phyloP scores from a whole-genome alignment of 2,329 filamentous ascomycete genomes.

The Furcasterigmium sp. region DNA sequence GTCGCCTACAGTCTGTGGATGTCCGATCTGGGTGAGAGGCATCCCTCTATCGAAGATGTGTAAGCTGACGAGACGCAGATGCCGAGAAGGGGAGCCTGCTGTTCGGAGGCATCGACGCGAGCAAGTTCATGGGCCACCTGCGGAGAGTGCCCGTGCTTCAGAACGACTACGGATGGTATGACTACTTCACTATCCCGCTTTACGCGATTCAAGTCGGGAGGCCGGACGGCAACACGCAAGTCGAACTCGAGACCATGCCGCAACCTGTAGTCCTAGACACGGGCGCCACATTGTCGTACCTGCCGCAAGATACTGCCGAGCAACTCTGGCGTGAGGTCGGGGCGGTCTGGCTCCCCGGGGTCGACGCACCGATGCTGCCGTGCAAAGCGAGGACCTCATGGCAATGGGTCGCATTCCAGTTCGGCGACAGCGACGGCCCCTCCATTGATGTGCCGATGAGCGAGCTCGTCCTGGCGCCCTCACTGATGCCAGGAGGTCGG shows the following conservation, averaged over 20 bases:
- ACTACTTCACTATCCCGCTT: slow-evolving; percentile 43
- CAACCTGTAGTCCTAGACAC: slow-evolving; percentile 67
- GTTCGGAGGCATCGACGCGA: slow-evolving; percentile 76
- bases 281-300: slow-evolving; percentile 66
- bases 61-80: slow-evolving; percentile 22
- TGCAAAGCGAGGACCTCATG: slow-evolving; percentile 39
- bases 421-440: slow-evolving; percentile 42
- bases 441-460: slow-evolving; percentile 48
- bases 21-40: slow-evolving; percentile 39
- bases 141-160: slow-evolving; percentile 52
- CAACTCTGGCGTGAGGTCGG: slow-evolving; percentile 51
- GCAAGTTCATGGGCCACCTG: slow-evolving; percentile 64
- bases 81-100: slow-evolving; percentile 65
- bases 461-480: slow-evolving; percentile 43
- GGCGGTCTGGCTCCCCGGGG: slow-evolving; percentile 34
- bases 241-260: slow-evolving; percentile 20
- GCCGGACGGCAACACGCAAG: no score
- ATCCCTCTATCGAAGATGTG: neutral
- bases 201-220: slow-evolving; percentile 39
- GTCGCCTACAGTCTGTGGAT: slow-evolving; percentile 69
- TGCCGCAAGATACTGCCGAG: slow-evolving; percentile 55
- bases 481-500: neutral
- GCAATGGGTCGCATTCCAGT: slow-evolving; percentile 50
- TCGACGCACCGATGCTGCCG: slow-evolving; percentile 39
- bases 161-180: slow-evolving; percentile 29